phyloP scores from a whole-genome alignment of 352 stramenopile species.

The Pythium volutum region DNA sequence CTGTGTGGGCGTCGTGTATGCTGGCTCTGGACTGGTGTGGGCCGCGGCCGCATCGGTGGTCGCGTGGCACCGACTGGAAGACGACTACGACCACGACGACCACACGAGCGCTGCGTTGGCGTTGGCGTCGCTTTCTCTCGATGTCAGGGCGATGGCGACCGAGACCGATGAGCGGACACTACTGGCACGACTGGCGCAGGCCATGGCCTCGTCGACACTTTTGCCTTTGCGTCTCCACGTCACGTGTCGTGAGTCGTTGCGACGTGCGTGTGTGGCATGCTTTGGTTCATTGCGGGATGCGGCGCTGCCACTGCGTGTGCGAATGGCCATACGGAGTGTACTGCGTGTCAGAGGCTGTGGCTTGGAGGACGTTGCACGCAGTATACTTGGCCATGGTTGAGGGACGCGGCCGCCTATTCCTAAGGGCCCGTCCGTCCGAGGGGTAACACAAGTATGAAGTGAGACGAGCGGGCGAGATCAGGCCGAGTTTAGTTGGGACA shows the following conservation, averaged over 20 bases:
- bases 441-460: no score
- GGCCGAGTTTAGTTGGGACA: no score
- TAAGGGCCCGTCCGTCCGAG: no score
- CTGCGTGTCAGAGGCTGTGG: no score
- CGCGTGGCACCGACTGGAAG: neutral
- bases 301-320: neutral
- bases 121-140: neutral
- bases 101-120: neutral
- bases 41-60: neutral
- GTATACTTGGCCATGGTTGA: no score
- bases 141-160: neutral
- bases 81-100: neutral
- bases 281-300: neutral
- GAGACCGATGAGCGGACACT: neutral
- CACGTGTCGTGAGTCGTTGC: neutral
- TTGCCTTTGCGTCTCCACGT: neutral
- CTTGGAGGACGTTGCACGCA: no score
- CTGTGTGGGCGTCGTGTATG: slow-evolving; percentile 2
- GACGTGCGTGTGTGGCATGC: neutral
- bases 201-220: neutral
- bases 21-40: neutral
- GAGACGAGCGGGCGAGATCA: no score
- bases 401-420: no score
- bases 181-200: neutral
- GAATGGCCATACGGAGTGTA: neutral